phyloP scores from a whole-genome alignment of 2,329 filamentous ascomycete species.

The Colletotrichum graminicola region DNA sequence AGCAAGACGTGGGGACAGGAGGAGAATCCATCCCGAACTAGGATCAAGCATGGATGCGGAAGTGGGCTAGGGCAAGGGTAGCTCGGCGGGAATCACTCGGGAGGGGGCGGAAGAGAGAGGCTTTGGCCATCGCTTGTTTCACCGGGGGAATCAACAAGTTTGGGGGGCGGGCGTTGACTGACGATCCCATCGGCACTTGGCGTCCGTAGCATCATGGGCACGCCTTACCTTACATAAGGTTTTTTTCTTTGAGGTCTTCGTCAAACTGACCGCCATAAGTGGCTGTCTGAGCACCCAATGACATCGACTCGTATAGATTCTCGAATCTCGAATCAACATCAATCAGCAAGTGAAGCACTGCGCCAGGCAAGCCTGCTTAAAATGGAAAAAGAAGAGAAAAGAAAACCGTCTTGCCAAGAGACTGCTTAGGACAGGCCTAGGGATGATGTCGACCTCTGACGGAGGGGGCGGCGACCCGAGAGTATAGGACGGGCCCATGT shows the following conservation, averaged over 20 bases:
- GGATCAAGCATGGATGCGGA: conserved; percentile 28
- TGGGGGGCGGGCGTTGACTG: not conserved
- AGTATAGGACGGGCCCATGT: conserved; percentile 30
- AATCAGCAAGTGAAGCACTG: conserved; percentile 4
- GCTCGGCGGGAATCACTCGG: conserved; percentile 38
- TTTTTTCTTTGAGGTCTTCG: not conserved
- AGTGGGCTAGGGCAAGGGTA: conserved; percentile 37
- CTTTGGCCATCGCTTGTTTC: conserved; percentile 39
- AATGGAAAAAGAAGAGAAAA: not conserved
- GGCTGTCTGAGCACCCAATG: not conserved
- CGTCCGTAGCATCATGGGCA: not conserved
- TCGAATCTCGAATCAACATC: not conserved
- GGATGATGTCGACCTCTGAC: conserved; percentile 32
- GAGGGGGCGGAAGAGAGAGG: conserved; percentile 29
- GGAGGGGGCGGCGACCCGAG: conserved; percentile 33
- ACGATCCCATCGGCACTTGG: conserved; percentile 19
- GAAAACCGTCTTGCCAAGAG: not conserved
- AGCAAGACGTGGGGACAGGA: conserved; percentile 23
- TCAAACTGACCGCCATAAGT: not conserved
- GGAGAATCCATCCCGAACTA: conserved; percentile 17
- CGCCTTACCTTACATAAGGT: not conserved
- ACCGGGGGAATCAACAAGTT: conserved; percentile 26
- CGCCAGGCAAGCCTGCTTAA: not conserved
- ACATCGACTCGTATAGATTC: not conserved
- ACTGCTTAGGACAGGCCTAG: conserved; percentile 21